phyloP scores from a whole-genome alignment of 2,329 filamentous ascomycete genomes.

The Venturia asperata region DNA sequence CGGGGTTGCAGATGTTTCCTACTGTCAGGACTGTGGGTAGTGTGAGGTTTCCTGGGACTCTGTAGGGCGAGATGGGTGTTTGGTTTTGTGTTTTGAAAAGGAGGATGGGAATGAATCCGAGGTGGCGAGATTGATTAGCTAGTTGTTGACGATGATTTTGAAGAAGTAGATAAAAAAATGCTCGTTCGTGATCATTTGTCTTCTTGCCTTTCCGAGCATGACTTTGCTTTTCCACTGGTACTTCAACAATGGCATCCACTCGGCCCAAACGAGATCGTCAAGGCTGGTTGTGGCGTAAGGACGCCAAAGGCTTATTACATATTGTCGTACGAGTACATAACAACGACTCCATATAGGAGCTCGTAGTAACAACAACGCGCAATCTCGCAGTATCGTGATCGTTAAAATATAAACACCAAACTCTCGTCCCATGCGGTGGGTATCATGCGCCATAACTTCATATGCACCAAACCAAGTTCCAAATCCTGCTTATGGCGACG shows the following conservation, averaged over 20 bases:
- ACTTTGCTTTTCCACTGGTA: too few relatives aligned
- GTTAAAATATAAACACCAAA: conserved; percentile 6
- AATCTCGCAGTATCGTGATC: neutral
- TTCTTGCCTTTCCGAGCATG: too few relatives aligned
- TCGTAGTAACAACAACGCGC: neutral
- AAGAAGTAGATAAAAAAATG: too few relatives aligned
- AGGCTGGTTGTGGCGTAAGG: too few relatives aligned
- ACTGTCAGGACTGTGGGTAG: neutral
- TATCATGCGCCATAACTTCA: conserved; percentile 8
- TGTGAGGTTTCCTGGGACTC: neutral
- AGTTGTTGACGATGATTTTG: too few relatives aligned
- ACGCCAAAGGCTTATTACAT: neutral
- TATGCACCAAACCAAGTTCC: conserved; percentile 4
- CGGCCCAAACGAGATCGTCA: too few relatives aligned
- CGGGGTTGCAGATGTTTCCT: conserved; percentile 11
- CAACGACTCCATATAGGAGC: neutral
- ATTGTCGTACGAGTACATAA: conserved; percentile 11
- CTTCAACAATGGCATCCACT: too few relatives aligned
- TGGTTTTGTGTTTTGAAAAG: too few relatives aligned
- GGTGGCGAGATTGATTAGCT: too few relatives aligned
- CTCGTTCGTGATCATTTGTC: too few relatives aligned
- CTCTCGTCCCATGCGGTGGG: conserved; percentile 1
- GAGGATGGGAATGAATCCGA: too few relatives aligned
- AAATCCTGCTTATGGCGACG: conserved; percentile 12
- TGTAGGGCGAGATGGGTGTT: too few relatives aligned